Evolutionary conservation across 164 flowering plant genomes (phyloP), one percentile per base, ranked within the genome.

Genomic region (Echeveria elegans): DNA sequence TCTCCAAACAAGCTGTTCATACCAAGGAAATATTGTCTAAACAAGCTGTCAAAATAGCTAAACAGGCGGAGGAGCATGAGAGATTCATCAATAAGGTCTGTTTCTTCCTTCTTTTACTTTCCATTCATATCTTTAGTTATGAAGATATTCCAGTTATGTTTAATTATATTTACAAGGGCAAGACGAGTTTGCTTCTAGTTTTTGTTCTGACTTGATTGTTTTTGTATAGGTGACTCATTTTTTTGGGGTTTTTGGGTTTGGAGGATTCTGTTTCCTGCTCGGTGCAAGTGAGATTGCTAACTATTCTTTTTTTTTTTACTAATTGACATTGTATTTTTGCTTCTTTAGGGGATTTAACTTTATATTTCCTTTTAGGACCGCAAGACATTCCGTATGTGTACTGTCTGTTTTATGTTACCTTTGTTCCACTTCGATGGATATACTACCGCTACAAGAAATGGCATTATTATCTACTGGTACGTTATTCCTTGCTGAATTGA

Each of bases 381-480:
- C 96, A 91, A 71, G 96, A 94, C 72, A 76, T 89, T 67, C 97
- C 87, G 5, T 88, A 88, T 70, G 88, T 89, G 38, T 95, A 95
- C 64, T 91, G 99, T 80, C 73, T 95, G 72, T 89, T 91, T 78
- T 95, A 80, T 69, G 72, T 95, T 65, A 87, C 70, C 23, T 91
- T 95, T 71, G 99, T 91, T 69, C 99, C 99, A 58, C 84, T 89
- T 5, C 79, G 99, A 19, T 95, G 99, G 99, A 87, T 95, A 70
- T 95, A 95, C 74, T 95, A 95, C 69, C 86, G 97, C 69, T 95
- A 77, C 82, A 95, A 88, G 84, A 95, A 95, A 79, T 95, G 92
- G 97, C 99, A 95, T 69, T 95, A 91, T 75, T 95, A 87, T 76
- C 94, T 95, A 64, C 69, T 95, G 94, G 97, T 95, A 77, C 89